Conservation (phyloP, 2,329 filamentous ascomycete genomes). For the Paraphoma sp. region DNA sequence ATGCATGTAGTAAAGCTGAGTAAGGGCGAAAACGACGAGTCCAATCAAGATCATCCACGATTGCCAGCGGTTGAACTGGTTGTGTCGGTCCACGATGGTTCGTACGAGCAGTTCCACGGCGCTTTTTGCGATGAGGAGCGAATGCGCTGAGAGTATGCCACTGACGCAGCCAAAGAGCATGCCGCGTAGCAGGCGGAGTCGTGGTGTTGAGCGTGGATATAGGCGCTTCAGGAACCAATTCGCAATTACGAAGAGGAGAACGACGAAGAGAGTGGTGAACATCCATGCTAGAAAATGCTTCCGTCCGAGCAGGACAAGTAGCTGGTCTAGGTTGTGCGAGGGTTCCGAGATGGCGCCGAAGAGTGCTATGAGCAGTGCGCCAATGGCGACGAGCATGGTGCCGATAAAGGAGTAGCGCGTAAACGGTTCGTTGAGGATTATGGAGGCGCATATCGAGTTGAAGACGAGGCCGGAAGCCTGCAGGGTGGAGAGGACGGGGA, state of each 20-base stretch:
- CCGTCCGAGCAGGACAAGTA: slow-evolving; percentile 76
- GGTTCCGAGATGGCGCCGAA: slow-evolving; percentile 95
- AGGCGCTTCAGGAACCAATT: slow-evolving; percentile 47
- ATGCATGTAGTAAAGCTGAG: slow-evolving; percentile 94
- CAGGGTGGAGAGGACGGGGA: slow-evolving; percentile 92
- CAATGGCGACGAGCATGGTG: slow-evolving; percentile 83
- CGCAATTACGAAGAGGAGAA: slow-evolving; percentile 68
- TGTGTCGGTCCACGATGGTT: slow-evolving; percentile 83
- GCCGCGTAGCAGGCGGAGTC: slow-evolving; percentile 78
- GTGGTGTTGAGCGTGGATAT: slow-evolving; percentile 58
- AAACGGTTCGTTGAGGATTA: slow-evolving; percentile 92
- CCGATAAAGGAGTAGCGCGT: slow-evolving; percentile 91
- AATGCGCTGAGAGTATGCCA: slow-evolving; percentile 92
- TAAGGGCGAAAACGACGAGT: slow-evolving; percentile 81
- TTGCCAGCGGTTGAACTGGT: slow-evolving; percentile 95
- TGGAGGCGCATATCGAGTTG: slow-evolving; percentile 95
- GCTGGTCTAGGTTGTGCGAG: slow-evolving; percentile 83
- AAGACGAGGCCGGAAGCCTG: slow-evolving; percentile 93
- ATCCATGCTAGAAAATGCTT: slow-evolving; percentile 89
- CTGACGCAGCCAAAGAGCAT: slow-evolving; percentile 87
- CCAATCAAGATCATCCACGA: slow-evolving; percentile 89
- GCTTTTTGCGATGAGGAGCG: slow-evolving; percentile 91
- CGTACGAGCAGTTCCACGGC: slow-evolving; percentile 91
- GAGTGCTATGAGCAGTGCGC: slow-evolving; percentile 88
- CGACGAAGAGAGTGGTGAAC: slow-evolving; percentile 76